Evolutionary conservation across 2,329 filamentous ascomycete species (phyloP).

Genomic region (Colletotrichum paranaense): DNA sequence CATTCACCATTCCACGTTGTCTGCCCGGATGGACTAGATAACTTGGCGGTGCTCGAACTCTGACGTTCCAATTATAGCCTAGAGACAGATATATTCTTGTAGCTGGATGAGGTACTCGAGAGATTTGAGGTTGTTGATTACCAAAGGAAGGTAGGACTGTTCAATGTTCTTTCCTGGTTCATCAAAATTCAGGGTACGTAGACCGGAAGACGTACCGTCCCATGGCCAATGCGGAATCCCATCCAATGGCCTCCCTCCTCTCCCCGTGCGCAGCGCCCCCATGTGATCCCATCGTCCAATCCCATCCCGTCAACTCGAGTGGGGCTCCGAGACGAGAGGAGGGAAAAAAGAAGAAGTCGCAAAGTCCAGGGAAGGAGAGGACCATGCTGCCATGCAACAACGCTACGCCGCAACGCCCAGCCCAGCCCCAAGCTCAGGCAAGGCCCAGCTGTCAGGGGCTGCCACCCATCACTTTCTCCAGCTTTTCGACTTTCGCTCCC

Average conservation of each 20-base stretch:
- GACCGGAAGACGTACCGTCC: neutral
- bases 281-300: slow-evolving; percentile 22
- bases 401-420: slow-evolving; percentile 13
- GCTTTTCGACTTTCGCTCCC: neutral
- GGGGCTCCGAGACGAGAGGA: neutral
- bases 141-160: no score
- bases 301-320: neutral
- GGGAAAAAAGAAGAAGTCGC: neutral
- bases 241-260: slow-evolving; percentile 24
- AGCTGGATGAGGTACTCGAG: neutral
- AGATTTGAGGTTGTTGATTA: neutral
- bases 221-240: slow-evolving; percentile 19
- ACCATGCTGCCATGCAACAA: slow-evolving; percentile 11
- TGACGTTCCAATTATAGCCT: no score
- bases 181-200: neutral
- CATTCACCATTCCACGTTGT: slow-evolving; percentile 1
- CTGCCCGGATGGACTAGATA: no score
- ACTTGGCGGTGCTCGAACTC: neutral
- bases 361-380: neutral
- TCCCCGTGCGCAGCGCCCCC: neutral
- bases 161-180: neutral
- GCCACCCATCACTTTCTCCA: neutral
- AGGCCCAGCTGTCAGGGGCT: slow-evolving; percentile 22
- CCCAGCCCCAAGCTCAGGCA: neutral
- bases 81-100: no score